Evolutionary conservation across 345 rosid species (phyloP).

Genomic region (Hibiscus mutabilis): DNA sequence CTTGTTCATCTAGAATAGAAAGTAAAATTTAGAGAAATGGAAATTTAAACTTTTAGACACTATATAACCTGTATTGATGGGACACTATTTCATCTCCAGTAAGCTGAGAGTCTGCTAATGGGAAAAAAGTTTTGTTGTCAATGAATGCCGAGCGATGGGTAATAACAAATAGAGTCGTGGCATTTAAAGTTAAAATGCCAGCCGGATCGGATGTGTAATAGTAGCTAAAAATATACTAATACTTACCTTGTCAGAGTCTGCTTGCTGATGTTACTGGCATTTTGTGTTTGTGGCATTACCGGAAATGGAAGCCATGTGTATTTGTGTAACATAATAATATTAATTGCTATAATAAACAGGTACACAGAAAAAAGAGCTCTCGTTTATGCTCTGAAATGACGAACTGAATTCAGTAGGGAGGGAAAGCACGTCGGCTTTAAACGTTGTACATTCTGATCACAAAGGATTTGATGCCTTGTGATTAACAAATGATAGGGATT

Average conservation of each 20-base stretch:
- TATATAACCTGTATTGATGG: neutral
- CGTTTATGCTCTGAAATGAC: neutral
- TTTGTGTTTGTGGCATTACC: neutral
- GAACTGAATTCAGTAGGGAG: neutral
- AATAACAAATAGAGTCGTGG: neutral
- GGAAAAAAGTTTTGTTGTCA: neutral
- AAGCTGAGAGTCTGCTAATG: neutral
- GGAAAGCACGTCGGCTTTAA: too few species aligned
- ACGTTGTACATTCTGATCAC: too few species aligned
- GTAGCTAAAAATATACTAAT: too few species aligned
- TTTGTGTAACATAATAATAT: slow-evolving; percentile 8
- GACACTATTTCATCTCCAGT: slow-evolving; percentile 15
- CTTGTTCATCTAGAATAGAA: neutral
- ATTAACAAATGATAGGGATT: too few species aligned
- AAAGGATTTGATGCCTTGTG: too few species aligned
- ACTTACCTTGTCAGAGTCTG: neutral
- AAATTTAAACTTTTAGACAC: neutral
- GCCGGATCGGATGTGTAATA: neutral
- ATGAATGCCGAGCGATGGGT: too few species aligned
- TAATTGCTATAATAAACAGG: neutral
- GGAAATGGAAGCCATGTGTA: neutral
- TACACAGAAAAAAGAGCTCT: too few species aligned
- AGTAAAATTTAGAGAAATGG: neutral
- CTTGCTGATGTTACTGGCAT: neutral
- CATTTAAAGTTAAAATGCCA: neutral